Percentiles rank a stretch among this genome's conserved stretches.
Conservation (phyloP, 2,329 filamentous ascomycete genomes). For the Pestalotiopsis sp. region DNA sequence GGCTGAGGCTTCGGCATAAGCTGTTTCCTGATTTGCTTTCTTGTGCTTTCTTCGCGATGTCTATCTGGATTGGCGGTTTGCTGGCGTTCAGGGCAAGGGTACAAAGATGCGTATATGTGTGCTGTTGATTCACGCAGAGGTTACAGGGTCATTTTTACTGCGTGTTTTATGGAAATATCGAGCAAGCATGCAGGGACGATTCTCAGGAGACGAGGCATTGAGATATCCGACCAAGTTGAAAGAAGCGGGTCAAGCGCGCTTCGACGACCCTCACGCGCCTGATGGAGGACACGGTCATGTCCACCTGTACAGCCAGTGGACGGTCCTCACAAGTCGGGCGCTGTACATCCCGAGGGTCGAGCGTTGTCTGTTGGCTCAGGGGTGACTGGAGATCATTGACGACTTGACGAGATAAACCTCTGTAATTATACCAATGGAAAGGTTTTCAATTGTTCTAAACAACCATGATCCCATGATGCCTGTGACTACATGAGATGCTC, state of each 20-base stretch:
- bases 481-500: neutral
- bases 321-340: conserved; percentile 19
- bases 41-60: conserved; percentile 40
- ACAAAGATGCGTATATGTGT: conserved; percentile 31
- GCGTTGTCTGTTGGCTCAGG: conserved; percentile 16
- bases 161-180: conserved; percentile 18
- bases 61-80: conserved; percentile 28
- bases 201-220: neutral
- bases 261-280: neutral
- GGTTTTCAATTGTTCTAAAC: conserved; percentile 19
- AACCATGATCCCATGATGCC: neutral
- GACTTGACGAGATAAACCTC: conserved; percentile 34
- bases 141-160: conserved; percentile 28
- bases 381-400: conserved; percentile 26
- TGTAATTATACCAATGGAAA: conserved; percentile 38
- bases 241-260: neutral
- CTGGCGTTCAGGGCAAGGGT: conserved; percentile 36
- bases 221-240: neutral
- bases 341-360: conserved; percentile 25
- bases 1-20: conserved; percentile 26
- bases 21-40: conserved; percentile 19
- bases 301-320: conserved; percentile 15
- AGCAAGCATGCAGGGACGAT: conserved; percentile 22
- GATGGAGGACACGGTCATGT: neutral
- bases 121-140: conserved; percentile 27